phyloP scores from a whole-genome alignment of 1,284 basidiomycete species.

The Boletellus deceptivus region DNA sequence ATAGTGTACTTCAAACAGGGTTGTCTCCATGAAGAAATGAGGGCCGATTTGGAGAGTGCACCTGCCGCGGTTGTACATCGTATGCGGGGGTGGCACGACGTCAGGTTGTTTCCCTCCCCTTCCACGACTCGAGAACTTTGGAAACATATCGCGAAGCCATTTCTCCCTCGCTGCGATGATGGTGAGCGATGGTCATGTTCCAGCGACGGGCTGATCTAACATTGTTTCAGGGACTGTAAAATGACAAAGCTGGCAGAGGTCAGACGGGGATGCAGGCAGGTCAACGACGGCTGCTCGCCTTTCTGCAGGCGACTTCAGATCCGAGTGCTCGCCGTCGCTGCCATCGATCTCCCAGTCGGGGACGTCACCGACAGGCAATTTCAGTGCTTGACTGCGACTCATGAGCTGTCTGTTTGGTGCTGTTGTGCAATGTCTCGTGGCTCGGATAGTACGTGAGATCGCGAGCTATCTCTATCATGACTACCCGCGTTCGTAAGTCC shows the following conservation, averaged over 20 bases:
- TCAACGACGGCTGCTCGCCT: constrained; percentile 43
- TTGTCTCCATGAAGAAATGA: constrained; percentile 62
- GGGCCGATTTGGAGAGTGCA: constrained; percentile 72
- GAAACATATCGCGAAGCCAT: constrained; percentile 65
- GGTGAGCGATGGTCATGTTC: constrained; percentile 27
- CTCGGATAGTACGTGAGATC: constrained; percentile 1
- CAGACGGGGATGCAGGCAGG: constrained; percentile 5
- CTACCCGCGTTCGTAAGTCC: constrained; percentile 72
- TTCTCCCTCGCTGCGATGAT: constrained; percentile 56
- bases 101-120: constrained; percentile 52
- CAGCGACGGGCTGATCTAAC: constrained; percentile 37
- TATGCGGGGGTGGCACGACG: constrained; percentile 58
- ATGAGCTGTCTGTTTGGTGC: constrained; percentile 29
- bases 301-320: constrained; percentile 48
- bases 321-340: constrained; percentile 35
- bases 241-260: constrained; percentile 48
- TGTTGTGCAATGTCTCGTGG: constrained; percentile 20
- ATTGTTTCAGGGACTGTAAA: constrained; percentile 65
- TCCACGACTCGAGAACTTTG: constrained; percentile 65
- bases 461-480: constrained; percentile 43
- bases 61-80: constrained; percentile 57
- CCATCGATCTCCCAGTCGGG: constrained; percentile 58
- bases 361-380: constrained; percentile 51
- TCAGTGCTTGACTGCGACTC: constrained; percentile 34
- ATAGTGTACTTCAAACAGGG: constrained; percentile 68